phyloP scores from a whole-genome alignment of 805 yeast genomes.

The Yarrowia sp. region DNA sequence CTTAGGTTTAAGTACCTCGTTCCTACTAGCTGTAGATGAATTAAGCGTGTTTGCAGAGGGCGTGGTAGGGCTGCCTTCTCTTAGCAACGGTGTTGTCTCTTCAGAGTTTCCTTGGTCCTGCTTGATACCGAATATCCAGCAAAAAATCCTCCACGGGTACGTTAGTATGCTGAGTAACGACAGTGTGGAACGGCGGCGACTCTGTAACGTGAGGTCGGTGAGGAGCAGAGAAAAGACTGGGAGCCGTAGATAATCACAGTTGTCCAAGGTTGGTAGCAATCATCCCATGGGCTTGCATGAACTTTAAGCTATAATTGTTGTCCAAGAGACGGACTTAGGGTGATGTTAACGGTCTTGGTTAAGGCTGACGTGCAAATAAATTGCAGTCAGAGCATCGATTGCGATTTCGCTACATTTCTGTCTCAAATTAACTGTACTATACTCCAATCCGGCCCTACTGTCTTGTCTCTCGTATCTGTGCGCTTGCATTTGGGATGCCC shows the following conservation, averaged over 20 bases:
- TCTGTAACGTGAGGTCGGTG: neutral
- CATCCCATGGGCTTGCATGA: slow-evolving; percentile 1
- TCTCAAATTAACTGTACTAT: too few species aligned
- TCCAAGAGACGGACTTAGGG: neutral
- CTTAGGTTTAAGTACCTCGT: neutral
- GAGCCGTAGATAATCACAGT: neutral
- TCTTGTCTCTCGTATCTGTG: neutral
- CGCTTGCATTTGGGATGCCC: neutral
- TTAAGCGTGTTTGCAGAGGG: slow-evolving; percentile 1
- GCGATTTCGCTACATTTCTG: too few species aligned
- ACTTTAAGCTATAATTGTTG: neutral
- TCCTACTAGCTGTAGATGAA: neutral
- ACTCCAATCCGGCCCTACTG: too few species aligned
- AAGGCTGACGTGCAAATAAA: too few species aligned
- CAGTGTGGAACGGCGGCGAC: slow-evolving; percentile 11
- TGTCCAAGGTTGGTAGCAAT: slow-evolving; percentile 14
- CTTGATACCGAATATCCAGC: slow-evolving; percentile 24
- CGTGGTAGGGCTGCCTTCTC: neutral
- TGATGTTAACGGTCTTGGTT: too few species aligned
- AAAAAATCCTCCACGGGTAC: slow-evolving; percentile 24
- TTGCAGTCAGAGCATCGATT: too few species aligned
- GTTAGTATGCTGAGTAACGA: slow-evolving; percentile 12
- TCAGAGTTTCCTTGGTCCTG: neutral
- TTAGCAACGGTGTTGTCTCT: slow-evolving; percentile 1
- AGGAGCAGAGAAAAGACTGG: neutral